These are phyloP conservation scores for Eucalyptus viminalis DNA, from an alignment of 345 rosid species.

Conservation along the genomic window DNA sequence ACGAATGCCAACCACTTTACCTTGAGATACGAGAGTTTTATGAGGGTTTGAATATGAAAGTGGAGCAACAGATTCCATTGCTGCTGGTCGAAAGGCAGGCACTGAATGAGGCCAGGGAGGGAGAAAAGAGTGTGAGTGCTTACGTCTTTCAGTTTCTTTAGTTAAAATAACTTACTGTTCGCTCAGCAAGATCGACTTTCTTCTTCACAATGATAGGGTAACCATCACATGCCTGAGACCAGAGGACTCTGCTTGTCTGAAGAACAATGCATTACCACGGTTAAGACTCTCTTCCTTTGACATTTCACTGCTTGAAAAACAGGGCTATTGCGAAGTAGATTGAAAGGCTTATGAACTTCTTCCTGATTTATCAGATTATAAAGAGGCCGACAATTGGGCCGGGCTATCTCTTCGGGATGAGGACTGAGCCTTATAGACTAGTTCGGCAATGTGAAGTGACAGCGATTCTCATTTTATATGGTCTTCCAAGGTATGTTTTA, in stretches of 20 bases:
- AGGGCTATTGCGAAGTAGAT: neutral
- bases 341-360: neutral
- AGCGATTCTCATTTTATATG: slow-evolving; percentile 86
- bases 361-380: slow-evolving; percentile 29
- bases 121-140: slow-evolving; percentile 5
- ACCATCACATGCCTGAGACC: slow-evolving; percentile 94
- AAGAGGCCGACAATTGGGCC: slow-evolving; percentile 73
- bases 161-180: neutral
- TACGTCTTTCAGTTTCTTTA: neutral
- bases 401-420: slow-evolving; percentile 47
- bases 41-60: slow-evolving; percentile 40
- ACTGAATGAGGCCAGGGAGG: slow-evolving; percentile 16
- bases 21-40: slow-evolving; percentile 35
- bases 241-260: slow-evolving; percentile 98
- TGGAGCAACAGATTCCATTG: slow-evolving; percentile 34
- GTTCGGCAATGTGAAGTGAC: slow-evolving; percentile 90
- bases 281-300: neutral
- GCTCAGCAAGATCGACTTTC: neutral
- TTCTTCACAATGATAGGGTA: slow-evolving; percentile 37
- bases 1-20: slow-evolving; percentile 44
- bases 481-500: slow-evolving; percentile 62
- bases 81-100: slow-evolving; percentile 50
- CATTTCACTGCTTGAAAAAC: neutral
- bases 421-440: slow-evolving; percentile 78
- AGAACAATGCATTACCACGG: slow-evolving; percentile 90